These are phyloP conservation scores for Penicillium sp. DNA, from an alignment of 2,329 filamentous ascomycete species.

Conservation along the genomic window DNA sequence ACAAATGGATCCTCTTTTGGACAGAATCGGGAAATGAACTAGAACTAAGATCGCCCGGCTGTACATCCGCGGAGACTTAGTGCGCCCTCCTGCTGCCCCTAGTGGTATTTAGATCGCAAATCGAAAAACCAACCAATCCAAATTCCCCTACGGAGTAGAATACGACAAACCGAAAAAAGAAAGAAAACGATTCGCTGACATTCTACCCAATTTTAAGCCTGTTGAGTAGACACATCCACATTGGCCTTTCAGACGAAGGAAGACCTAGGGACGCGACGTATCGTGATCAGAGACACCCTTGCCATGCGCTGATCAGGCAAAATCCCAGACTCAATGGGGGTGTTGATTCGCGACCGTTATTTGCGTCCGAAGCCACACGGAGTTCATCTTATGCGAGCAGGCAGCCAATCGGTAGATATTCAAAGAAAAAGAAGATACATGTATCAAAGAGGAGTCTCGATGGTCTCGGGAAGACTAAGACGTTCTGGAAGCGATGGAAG, in stretches of 20 bases:
- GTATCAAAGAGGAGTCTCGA: background rate
- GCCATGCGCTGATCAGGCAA: constrained; percentile 13
- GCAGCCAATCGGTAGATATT: background rate
- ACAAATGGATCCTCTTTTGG: background rate
- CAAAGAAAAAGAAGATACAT: background rate
- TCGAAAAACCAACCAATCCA: background rate
- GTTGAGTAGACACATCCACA: constrained; percentile 6
- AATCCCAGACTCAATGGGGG: constrained; percentile 6
- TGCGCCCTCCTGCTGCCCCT: constrained; percentile 7
- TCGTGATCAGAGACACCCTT: constrained; percentile 1
- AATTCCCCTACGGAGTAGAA: background rate
- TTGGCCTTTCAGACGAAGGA: constrained; percentile 4
- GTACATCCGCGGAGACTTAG: constrained; percentile 24
- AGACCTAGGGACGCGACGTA: constrained; percentile 5
- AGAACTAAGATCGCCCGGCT: constrained; percentile 23
- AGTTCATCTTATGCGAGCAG: background rate
- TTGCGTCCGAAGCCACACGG: constrained; percentile 1
- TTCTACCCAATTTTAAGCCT: constrained; percentile 5
- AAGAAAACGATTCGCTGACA: background rate
- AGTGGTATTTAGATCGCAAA: background rate
- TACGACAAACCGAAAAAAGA: constrained; percentile 9
- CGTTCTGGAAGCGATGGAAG: constrained; percentile 14
- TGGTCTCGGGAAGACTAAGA: constrained; percentile 6
- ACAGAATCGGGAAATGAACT: constrained; percentile 6
- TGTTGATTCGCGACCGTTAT: constrained; percentile 4